Conservation (phyloP, 1,139 yeast species). For the Saccharomycopsis hybrid region DNA sequence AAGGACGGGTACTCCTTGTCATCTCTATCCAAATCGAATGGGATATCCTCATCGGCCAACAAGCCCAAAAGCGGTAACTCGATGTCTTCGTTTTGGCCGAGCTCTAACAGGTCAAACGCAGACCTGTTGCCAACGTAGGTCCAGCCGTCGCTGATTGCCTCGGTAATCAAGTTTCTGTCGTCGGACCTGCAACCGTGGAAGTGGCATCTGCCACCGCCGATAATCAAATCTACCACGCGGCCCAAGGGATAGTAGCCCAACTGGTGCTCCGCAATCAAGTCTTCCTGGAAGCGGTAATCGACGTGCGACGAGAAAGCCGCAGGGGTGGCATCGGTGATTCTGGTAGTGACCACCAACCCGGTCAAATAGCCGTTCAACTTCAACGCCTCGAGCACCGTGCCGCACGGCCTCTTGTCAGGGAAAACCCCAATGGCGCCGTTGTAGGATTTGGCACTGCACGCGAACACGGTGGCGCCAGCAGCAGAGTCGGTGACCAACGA, state of each 20-base stretch:
- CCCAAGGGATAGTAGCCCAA: conserved; percentile 75
- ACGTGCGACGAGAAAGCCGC: conserved; percentile 81
- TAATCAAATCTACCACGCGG: conserved; percentile 67
- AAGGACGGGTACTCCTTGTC: conserved; percentile 54
- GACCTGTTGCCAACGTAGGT: conserved; percentile 51
- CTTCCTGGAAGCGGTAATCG: conserved; percentile 66
- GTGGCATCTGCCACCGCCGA: conserved; percentile 88
- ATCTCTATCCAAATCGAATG: conserved; percentile 72
- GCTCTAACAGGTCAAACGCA: conserved; percentile 47
- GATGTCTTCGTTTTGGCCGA: conserved; percentile 46
- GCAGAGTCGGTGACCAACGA: conserved; percentile 85
- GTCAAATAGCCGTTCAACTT: conserved; percentile 70
- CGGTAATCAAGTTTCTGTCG: conserved; percentile 52
- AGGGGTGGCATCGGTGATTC: conserved; percentile 84
- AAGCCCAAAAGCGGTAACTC: conserved; percentile 66
- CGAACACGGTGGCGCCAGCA: conserved; percentile 90
- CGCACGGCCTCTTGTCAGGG: conserved; percentile 58
- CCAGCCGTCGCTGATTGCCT: conserved; percentile 60
- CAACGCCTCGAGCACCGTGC: conserved; percentile 78
- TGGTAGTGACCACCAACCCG: conserved; percentile 82
- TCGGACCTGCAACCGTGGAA: conserved; percentile 72
- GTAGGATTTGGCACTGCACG: conserved; percentile 72
- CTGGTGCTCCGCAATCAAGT: conserved; percentile 79
- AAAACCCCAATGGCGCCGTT: conserved; percentile 82
- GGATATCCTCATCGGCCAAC: conserved; percentile 66